Evolutionary conservation across 495 filamentous ascomycete species (phyloP), one percentile per base, ranked within the genome.

Genomic region (Tuber magnatum): DNA sequence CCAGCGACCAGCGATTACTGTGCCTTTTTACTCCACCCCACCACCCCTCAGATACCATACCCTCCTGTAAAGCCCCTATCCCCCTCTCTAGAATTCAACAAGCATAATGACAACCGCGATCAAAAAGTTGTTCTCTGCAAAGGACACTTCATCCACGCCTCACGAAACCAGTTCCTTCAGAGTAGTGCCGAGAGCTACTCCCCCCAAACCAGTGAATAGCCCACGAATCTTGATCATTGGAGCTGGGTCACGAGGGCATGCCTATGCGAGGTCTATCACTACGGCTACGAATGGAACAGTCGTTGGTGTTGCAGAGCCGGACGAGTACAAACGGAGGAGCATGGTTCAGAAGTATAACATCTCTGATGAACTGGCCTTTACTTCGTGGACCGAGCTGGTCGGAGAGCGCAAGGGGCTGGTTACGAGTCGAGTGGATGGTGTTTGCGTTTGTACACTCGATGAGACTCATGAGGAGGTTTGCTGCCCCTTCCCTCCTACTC

Each of bases 391-490:
- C 14, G 87, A 92, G 3, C 94, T 93, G 83, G 73, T 94, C 7
- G 76, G 82, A 24, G 94, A 89, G 84, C 90, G 94, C 78, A 73
- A 80, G 3, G 80, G 83, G 20, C 88, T 91, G 43, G 85, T 88
- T 1, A 84, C 83, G 14, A 51, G 65, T 2, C 88, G 88, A 2
- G 86, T 97, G 2, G 92, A 97, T 83, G 94, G 91, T 0, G 89
- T 91, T 41, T 93, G 97, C 78, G 88, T 99, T 61, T 97, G 94
- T 82, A 93, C 94, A 1, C 86, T 93, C 38, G 95, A 99, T 83
- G 91, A 97, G 82, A 90, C 91, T 78, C 95, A 99, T 83, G 88
- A 88, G 9, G 92, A 92, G 72, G 81, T 79, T 65, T 43, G 65
- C 35, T 35, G 42, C 28, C 38, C 39, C 10, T 69, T 71, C 38